These are phyloP conservation scores for Vitis vinifera DNA, from an alignment of 164 flowering plant genomes.

Conservation along the genomic window ASM3070453v1 NC_081809.1:10637501-10638000, in stretches of 20 bases:
- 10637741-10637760: not conserved
- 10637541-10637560: not conserved
- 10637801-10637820: no score
- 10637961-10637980: no score
- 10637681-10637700: slow-evolving; percentile 95
- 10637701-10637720: slow-evolving; percentile 89
- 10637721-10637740: not conserved
- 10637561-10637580: not conserved
- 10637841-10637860: no score
- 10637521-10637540: not conserved
- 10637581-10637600: not conserved
- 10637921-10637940: no score
- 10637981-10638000: no score
- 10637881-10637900: no score
- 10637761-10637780: not conserved
- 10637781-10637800: no score
- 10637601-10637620: not conserved
- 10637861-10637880: no score
- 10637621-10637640: slow-evolving; percentile 49
- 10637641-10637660: slow-evolving; percentile 82
- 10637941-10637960: no score
- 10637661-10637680: slow-evolving; percentile 98
- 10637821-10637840: no score
- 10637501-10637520: not conserved
- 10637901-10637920: no score